Evolutionary conservation across 2,329 filamentous ascomycete genomes (phyloP).

Genomic region (Aspergillus felis): DNA sequence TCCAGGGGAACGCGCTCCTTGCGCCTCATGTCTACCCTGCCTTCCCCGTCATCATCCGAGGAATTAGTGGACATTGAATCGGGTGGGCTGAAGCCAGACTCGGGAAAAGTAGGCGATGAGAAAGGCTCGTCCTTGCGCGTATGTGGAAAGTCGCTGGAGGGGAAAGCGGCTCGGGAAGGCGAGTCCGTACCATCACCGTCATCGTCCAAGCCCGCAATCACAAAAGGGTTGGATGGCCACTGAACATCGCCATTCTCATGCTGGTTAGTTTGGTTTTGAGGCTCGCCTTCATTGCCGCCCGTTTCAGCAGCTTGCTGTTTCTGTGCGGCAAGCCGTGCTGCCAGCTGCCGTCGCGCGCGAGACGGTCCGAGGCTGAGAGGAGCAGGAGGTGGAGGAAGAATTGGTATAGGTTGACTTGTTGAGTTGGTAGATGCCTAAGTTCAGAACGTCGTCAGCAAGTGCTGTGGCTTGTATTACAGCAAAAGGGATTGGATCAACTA

Average conservation of each 20-base stretch:
- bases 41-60: constrained; percentile 40
- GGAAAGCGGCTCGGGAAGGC: constrained; percentile 24
- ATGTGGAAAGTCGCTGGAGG: constrained; percentile 28
- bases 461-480: not conserved
- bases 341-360: constrained; percentile 81
- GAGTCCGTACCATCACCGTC: constrained; percentile 23
- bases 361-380: constrained; percentile 83
- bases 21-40: constrained; percentile 36
- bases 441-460: constrained; percentile 13
- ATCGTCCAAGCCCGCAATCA: constrained; percentile 36
- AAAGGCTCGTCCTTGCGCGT: constrained; percentile 23
- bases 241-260: constrained; percentile 21
- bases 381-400: constrained; percentile 58
- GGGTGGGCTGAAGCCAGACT: constrained; percentile 37
- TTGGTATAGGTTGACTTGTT: constrained; percentile 42
- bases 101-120: constrained; percentile 35
- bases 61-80: constrained; percentile 39
- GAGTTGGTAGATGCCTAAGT: constrained; percentile 26
- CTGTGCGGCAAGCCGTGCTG: constrained; percentile 75
- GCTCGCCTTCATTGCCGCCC: constrained; percentile 23
- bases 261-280: constrained; percentile 10
- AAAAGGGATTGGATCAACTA: constrained; percentile 2
- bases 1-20: constrained; percentile 53
- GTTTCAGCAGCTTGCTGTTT: constrained; percentile 57
- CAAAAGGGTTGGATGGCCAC: constrained; percentile 36